phyloP scores from a whole-genome alignment of 2,329 filamentous ascomycete species.

The Dothidotthia symphoricarpi region DNA sequence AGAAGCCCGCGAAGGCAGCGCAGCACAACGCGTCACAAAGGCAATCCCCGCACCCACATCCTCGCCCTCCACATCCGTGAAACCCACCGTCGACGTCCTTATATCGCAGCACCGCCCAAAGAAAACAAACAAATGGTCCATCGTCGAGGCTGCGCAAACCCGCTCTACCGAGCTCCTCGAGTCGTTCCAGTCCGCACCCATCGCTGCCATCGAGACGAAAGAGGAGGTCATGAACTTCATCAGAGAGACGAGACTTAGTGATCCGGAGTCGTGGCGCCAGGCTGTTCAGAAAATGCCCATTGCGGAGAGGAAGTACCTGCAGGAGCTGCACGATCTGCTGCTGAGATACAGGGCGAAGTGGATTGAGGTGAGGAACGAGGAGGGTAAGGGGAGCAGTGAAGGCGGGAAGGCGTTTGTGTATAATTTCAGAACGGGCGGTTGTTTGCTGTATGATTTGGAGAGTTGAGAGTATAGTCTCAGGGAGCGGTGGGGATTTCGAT shows the following conservation, averaged over 20 bases:
- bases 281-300: constrained; percentile 76
- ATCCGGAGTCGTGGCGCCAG: constrained; percentile 78
- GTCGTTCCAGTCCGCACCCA: constrained; percentile 72
- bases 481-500: too few species aligned
- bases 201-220: constrained; percentile 83
- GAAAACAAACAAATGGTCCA: constrained; percentile 83
- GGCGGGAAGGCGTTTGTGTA: constrained; percentile 80
- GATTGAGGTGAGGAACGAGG: constrained; percentile 44
- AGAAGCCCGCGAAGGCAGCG: constrained; percentile 59
- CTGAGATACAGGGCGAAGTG: constrained; percentile 60
- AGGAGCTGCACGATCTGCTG: constrained; percentile 78
- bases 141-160: constrained; percentile 72
- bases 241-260: constrained; percentile 69
- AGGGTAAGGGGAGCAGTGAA: constrained; percentile 42
- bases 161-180: constrained; percentile 63
- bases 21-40: constrained; percentile 34
- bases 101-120: constrained; percentile 80
- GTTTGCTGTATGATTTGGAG: constrained; percentile 79
- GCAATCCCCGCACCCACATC: constrained; percentile 20
- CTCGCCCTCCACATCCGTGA: constrained; percentile 17
- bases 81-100: constrained; percentile 74
- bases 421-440: constrained; percentile 82
- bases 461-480: constrained; percentile 14
- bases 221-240: constrained; percentile 79
- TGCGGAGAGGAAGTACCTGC: constrained; percentile 76